Evolutionary conservation across 1,139 yeast species (phyloP).

Genomic region (Yamadazyma triangularis): DNA sequence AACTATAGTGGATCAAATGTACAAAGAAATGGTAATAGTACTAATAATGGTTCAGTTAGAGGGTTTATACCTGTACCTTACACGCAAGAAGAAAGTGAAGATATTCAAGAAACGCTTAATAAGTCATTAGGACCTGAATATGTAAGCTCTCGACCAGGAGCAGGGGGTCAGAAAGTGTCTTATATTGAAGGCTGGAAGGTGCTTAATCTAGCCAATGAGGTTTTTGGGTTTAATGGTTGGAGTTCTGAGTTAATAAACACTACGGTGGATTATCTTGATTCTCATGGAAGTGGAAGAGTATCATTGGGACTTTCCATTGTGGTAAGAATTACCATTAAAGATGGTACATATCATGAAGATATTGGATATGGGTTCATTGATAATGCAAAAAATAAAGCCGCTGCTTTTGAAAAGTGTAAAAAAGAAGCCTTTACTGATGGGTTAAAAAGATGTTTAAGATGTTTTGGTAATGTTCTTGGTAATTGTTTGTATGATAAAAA

Average conservation of each 20-base stretch:
- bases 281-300: conserved; percentile 48
- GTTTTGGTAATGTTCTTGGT: conserved; percentile 77
- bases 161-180: conserved; percentile 63
- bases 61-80: conserved; percentile 24
- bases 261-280: conserved; percentile 70
- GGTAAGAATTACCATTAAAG: conserved; percentile 65
- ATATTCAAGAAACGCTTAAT: conserved; percentile 44
- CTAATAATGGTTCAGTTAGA: background rate
- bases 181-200: conserved; percentile 84
- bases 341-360: conserved; percentile 77
- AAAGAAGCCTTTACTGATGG: conserved; percentile 84
- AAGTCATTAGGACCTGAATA: conserved; percentile 86
- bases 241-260: conserved; percentile 60
- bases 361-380: conserved; percentile 79
- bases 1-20: background rate
- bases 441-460: conserved; percentile 67
- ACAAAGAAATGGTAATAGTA: background rate
- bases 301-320: conserved; percentile 67
- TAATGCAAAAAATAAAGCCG: conserved; percentile 63
- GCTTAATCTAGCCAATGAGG: conserved; percentile 69
- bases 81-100: conserved; percentile 32
- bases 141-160: conserved; percentile 77
- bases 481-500: conserved; percentile 74
- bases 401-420: conserved; percentile 77
- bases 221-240: conserved; percentile 84